Base-by-base conservation (phyloP, 2,329 filamentous ascomycete species). In the Fusarium nodosum region DNA sequence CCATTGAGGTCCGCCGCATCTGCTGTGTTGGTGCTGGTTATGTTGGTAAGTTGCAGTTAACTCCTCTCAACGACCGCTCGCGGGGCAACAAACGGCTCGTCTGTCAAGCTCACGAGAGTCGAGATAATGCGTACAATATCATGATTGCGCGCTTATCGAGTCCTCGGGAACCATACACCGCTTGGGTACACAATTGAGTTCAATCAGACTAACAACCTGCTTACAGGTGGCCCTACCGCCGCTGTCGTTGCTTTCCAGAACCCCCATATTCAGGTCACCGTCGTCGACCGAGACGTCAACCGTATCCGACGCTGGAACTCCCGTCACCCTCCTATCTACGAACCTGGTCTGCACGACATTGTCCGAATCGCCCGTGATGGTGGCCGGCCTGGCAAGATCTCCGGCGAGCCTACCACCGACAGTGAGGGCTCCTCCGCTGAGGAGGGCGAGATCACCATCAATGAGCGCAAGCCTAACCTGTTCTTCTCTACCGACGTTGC, bases 11-110 rank as follows among this genome's bases (percentile, higher is more conserved):
- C 39, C 82, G 81, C 73, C 90, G 87, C 74, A 88, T 93, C 54
- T 93, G 91, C 79, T 93, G 90, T 76, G 88, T 93, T 66, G 91
- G 91, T 51, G 91, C 91, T 71, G 91, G 91, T 72, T 93, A 93
- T 77, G 90, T 93, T 68, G 90, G 89, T 92, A 83, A 74, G 89
- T 83, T 12, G 16, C 22, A 34, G 47, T 24, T 56, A 36, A 34
- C 39, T 30, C 22, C 31, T 11, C 10, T 26, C n/a, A 12, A 22
- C 31, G 36, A 44, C 28, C 41, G 42, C 30, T 54, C 34, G 22
- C 28, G 59, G 51, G 41, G 24, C 46, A 26, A 22, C 41, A 36
- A 31, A 36, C 8, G 20, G 28, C 20, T 68, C 26, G 39, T 42
- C 8, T 56, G 20, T 55, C 9, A 16, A 33, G 22, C 20, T 51